phyloP scores from a whole-genome alignment of 1,139 yeast species.

The Geotrichum candidum region DNA sequence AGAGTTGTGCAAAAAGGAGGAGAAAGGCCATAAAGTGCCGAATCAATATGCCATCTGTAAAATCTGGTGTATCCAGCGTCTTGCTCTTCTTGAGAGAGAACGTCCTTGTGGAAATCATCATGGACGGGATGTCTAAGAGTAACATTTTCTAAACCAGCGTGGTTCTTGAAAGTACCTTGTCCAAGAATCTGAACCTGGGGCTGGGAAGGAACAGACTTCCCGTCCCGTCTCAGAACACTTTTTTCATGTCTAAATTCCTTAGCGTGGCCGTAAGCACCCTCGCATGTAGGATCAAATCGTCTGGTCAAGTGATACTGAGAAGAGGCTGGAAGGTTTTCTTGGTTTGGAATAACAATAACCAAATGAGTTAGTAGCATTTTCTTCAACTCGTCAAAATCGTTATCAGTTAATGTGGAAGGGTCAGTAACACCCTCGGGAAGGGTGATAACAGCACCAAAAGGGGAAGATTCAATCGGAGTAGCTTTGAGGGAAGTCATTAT shows the following conservation, averaged over 20 bases:
- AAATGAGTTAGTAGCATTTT: constrained; percentile 61
- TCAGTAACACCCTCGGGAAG: constrained; percentile 66
- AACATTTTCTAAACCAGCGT: constrained; percentile 66
- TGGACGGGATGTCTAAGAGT: constrained; percentile 77
- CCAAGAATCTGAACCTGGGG: constrained; percentile 90
- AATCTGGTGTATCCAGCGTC: constrained; percentile 63
- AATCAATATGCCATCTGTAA: constrained; percentile 91
- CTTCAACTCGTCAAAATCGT: constrained; percentile 55
- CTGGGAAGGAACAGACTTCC: constrained; percentile 67
- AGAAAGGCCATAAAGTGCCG: constrained; percentile 75
- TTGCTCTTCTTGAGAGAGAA: constrained; percentile 57
- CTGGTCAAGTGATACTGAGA: constrained; percentile 71
- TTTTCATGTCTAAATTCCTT: constrained; percentile 74
- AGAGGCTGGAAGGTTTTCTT: constrained; percentile 57
- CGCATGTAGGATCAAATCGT: constrained; percentile 69
- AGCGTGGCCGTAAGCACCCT: constrained; percentile 75
- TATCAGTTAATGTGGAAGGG: constrained; percentile 63
- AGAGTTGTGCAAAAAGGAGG: constrained; percentile 84
- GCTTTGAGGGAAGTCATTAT: constrained; percentile 9
- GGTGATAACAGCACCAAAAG: constrained; percentile 61
- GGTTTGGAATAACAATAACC: constrained; percentile 68
- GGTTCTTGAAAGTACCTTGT: constrained; percentile 61
- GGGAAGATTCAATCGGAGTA: constrained; percentile 44
- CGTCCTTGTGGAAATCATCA: constrained; percentile 64
- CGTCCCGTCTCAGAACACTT: constrained; percentile 74